A percentile compares a stretch with the other conserved stretches of the same genome.
Evolutionary conservation across 2,329 filamentous ascomycete genomes (phyloP).

Genomic region (Colletotrichum graminicola): DNA sequence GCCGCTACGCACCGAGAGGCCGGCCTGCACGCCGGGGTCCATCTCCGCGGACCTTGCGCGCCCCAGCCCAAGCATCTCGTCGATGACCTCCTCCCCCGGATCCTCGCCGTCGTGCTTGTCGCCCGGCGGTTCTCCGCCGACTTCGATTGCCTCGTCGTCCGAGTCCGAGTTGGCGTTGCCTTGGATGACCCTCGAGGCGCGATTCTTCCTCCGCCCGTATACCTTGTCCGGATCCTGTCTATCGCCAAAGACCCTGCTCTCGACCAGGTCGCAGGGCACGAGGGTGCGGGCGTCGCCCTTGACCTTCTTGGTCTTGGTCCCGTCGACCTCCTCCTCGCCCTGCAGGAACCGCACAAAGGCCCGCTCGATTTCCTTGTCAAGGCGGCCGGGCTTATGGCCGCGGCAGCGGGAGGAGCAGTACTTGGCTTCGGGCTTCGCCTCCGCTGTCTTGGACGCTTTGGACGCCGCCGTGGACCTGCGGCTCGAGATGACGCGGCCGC

Average conservation of each 20-base stretch:
- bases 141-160: conserved; percentile 35
- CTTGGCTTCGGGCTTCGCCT: conserved; percentile 50
- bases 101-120: conserved; percentile 49
- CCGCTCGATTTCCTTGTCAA: conserved; percentile 66
- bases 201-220: conserved; percentile 57
- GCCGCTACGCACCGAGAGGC: conserved; percentile 54
- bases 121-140: conserved; percentile 58
- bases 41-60: conserved; percentile 50
- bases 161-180: conserved; percentile 44
- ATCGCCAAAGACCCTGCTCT: conserved; percentile 54
- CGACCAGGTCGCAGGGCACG: conserved; percentile 63
- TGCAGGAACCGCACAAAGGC: conserved; percentile 57
- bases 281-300: conserved; percentile 66
- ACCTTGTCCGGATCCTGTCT: conserved; percentile 50
- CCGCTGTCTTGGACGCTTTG: conserved; percentile 45
- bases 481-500: conserved; percentile 65
- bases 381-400: conserved; percentile 60
- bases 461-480: conserved; percentile 48
- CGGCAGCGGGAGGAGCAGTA: conserved; percentile 71
- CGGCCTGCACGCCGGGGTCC: conserved; percentile 55
- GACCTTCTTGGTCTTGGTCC: conserved; percentile 44
- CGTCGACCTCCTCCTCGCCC: conserved; percentile 39
- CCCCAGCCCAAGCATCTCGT: conserved; percentile 32
- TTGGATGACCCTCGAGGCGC: conserved; percentile 54
- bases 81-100: conserved; percentile 32